Evolutionary conservation across 2,329 filamentous ascomycete genomes (phyloP).

Genomic region (Ceratocystis albifundus): DNA sequence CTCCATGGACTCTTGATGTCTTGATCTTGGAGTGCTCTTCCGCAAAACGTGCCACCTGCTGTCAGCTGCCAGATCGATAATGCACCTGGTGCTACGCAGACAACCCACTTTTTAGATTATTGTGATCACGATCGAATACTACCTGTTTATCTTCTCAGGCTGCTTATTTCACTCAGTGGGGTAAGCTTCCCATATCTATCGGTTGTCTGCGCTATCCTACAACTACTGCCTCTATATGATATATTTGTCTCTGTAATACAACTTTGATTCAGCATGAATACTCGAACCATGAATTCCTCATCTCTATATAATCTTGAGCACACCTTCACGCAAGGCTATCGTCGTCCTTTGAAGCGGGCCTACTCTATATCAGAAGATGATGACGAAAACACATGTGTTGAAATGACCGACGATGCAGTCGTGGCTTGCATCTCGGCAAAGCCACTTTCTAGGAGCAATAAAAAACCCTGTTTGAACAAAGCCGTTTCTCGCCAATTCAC

Average conservation of each 20-base stretch:
- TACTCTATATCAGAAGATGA: not conserved
- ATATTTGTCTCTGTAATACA: too few relatives aligned
- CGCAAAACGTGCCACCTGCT: not conserved
- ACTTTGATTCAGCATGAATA: too few relatives aligned
- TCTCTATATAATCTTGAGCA: not conserved
- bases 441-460: not conserved
- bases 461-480: not conserved
- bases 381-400: not conserved
- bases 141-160: too few relatives aligned
- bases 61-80: not conserved
- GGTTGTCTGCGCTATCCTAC: too few relatives aligned
- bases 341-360: not conserved
- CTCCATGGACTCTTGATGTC: not conserved
- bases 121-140: too few relatives aligned
- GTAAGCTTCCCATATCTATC: too few relatives aligned
- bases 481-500: not conserved
- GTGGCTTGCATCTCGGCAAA: not conserved
- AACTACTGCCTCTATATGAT: too few relatives aligned
- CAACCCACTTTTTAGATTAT: not conserved
- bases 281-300: not conserved
- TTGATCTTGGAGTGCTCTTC: not conserved
- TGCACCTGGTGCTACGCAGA: not conserved
- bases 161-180: too few relatives aligned
- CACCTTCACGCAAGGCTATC: not conserved
- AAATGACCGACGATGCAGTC: constrained; percentile 7